Percentiles rank a stretch among this genome's conserved stretches.
Evolutionary conservation across 1,284 basidiomycete genomes (phyloP).

Genomic region (Microstroma glucosiphilum): DNA sequence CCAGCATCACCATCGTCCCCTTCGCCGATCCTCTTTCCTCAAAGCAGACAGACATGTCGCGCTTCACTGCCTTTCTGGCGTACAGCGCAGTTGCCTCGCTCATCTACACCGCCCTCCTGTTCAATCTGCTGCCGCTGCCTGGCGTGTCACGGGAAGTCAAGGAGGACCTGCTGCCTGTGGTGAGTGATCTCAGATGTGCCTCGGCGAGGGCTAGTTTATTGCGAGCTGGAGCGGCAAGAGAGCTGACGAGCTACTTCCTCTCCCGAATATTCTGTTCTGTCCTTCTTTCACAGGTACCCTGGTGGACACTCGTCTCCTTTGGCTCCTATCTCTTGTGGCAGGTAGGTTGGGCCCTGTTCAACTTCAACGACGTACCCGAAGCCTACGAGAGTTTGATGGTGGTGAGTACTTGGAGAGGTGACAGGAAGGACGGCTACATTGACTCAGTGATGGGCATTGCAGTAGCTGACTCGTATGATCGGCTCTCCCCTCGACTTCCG

Average conservation of each 20-base stretch:
- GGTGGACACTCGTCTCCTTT: conserved; percentile 29
- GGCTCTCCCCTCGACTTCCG: conserved; percentile 6
- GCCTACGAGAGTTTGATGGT: conserved; percentile 27
- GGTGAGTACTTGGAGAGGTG: no score
- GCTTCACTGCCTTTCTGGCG: conserved; percentile 17
- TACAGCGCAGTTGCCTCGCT: conserved; percentile 9
- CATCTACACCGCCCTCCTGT: conserved; percentile 21
- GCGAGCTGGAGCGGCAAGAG: neutral
- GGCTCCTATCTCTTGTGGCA: conserved; percentile 28
- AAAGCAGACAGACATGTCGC: conserved; percentile 15
- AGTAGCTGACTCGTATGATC: no score
- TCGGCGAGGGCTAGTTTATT: neutral
- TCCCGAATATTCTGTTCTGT: neutral
- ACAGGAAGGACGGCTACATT: neutral
- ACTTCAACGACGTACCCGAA: conserved; percentile 27
- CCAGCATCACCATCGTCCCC: no score
- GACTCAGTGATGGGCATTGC: neutral
- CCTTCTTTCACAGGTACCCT: conserved; percentile 22
- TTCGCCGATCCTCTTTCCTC: neutral
- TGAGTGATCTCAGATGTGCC: conserved; percentile 10
- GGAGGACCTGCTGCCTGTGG: conserved; percentile 20
- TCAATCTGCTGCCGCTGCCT: conserved; percentile 21
- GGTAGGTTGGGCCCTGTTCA: conserved; percentile 29
- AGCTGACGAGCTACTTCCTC: neutral
- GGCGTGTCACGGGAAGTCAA: conserved; percentile 10